Base-by-base conservation (phyloP, 1,139 yeast species). In the Suhomyces panamericanus region DNA sequence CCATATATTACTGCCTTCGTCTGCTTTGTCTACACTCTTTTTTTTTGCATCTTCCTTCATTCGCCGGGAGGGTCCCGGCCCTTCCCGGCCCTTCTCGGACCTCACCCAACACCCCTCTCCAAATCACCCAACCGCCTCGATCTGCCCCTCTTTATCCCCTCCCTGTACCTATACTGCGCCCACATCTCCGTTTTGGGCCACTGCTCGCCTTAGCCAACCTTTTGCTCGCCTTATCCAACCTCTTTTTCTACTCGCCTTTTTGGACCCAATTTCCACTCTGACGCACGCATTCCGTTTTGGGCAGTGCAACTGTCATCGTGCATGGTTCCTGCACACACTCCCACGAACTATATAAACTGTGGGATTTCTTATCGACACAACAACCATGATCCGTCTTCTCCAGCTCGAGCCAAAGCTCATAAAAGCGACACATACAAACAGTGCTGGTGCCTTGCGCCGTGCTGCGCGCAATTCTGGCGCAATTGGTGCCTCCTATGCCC, bases 311-410 rank as follows among this genome's bases (percentile, higher is more conserved):
- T 20, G 24, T 20, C 24, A 20, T 20, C 24, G 24, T 20, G 24
- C 24, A 20, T 20, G 8, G 7, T 4, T 26, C 35, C 35, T 32
- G 35, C 35, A 32, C 24, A 17, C 26, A 32, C 14, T 3, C 27
- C 26, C 35, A 15, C 26, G 13, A n/a, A 7, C 26, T 34, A 34
- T 34, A 34, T 34, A 34, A 34, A 34, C 29, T 34, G 15, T 27
- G 22, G 9, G 34, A 14, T 28, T 14, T 34, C 22, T 34, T 29
- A 40, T 29, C 37, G 3, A n/a, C 17, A 15, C 42, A 20, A 16
- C 34, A 27, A 33, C 17, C 38, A 39, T 39, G 37, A 34, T 34
- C 15, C n/a, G 29, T 39, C 13, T 16, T 7, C 12, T 34, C 29
- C 24, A 34, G 15, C 36, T 24, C 30, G 13, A 34, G 36, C 36